Conservation (phyloP, 352 stramenopile genomes). For the Pythium insidiosum region DNA sequence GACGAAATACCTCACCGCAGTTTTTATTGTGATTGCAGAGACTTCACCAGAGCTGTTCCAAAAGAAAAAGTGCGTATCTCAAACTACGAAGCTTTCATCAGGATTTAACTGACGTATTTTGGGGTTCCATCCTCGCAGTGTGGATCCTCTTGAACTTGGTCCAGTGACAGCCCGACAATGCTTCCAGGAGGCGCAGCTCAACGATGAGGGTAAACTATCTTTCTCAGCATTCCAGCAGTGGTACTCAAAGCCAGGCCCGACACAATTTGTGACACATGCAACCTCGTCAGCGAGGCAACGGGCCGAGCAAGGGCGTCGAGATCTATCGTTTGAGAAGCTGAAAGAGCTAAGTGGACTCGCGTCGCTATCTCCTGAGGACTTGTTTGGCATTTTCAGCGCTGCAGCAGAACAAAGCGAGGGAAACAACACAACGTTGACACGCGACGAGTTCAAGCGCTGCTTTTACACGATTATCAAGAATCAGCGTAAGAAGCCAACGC, state of each 20-base stretch:
- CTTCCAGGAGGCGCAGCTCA: conserved; percentile 61
- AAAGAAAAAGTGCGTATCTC: conserved; percentile 41
- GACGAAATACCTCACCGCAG: conserved; percentile 78
- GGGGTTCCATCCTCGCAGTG: conserved; percentile 16
- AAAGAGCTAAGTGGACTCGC: conserved; percentile 47
- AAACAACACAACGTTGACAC: conserved; percentile 28
- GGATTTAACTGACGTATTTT: background rate
- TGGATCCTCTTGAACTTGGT: conserved; percentile 55
- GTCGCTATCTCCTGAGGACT: conserved; percentile 37
- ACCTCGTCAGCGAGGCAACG: background rate
- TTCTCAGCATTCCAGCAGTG: conserved; percentile 69
- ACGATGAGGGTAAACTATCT: conserved; percentile 58
- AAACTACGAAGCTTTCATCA: background rate
- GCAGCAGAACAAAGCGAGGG: conserved; percentile 9
- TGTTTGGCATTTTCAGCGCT: conserved; percentile 50
- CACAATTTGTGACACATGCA: conserved; percentile 23
- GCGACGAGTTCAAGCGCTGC: conserved; percentile 58
- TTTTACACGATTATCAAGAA: conserved; percentile 59
- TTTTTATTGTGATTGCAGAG: conserved; percentile 76
- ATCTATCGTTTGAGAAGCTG: conserved; percentile 23
- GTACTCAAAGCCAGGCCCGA: conserved; percentile 64
- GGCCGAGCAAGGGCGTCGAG: background rate
- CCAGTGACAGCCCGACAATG: conserved; percentile 64
- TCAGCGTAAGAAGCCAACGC: conserved; percentile 40
- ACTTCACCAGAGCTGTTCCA: conserved; percentile 64